Evolutionary conservation across 1,284 basidiomycete species (phyloP).

Genomic region (Boletus nobilissimus): DNA sequence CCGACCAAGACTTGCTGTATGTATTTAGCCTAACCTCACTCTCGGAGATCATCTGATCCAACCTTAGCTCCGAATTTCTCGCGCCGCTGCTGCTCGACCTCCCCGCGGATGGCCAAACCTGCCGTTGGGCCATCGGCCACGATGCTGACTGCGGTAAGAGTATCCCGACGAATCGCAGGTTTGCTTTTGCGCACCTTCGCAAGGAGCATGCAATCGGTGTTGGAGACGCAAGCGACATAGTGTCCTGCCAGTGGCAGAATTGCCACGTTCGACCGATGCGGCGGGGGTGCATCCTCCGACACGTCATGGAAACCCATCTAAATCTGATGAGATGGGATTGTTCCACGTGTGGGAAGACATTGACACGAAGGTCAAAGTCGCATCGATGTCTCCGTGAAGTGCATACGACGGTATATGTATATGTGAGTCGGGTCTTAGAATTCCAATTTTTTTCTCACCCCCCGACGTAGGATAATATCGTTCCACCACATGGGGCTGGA

Average conservation of each 20-base stretch:
- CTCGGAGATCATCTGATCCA: not conserved
- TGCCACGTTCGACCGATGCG: conserved; percentile 13
- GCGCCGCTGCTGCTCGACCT: not conserved
- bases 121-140: conserved; percentile 3
- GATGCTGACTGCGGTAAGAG: not conserved
- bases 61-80: not conserved
- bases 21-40: not conserved
- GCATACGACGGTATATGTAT: not conserved
- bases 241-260: conserved; percentile 4
- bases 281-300: conserved; percentile 3
- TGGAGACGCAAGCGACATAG: not conserved
- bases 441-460: not conserved
- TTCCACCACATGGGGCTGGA: not conserved
- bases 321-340: conserved; percentile 13
- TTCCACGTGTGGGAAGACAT: not conserved
- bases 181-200: conserved; percentile 9
- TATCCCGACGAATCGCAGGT: not conserved
- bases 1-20: not conserved
- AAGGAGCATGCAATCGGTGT: not conserved
- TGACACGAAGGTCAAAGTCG: not conserved
- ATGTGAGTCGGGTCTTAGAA: not conserved
- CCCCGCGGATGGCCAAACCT: not conserved
- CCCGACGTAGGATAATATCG: not conserved
- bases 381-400: not conserved
- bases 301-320: conserved; percentile 13